These are phyloP conservation scores for Apiotrichum porosum DNA, from an alignment of 1,284 basidiomycete genomes.

Conservation along the genomic window DNA sequence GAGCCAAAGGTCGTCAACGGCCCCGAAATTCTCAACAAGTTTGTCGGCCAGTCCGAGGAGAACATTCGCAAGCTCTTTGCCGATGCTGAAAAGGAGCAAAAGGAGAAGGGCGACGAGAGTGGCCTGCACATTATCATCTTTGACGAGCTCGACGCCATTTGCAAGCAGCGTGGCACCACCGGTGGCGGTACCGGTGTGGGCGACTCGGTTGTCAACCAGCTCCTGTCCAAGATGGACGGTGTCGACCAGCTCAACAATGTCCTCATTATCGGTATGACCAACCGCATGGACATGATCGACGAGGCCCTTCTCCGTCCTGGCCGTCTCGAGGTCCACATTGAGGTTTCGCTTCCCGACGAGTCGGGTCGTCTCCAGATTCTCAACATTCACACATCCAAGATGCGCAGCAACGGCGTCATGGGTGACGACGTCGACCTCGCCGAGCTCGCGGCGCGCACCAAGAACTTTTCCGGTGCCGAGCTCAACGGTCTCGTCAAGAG, in stretches of 20 bases:
- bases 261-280: conserved; percentile 99
- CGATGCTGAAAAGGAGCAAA: conserved; percentile 99
- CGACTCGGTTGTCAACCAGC: conserved; percentile 97
- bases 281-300: conserved; percentile 98
- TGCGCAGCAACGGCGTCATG: conserved; percentile 89
- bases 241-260: conserved; percentile 99
- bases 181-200: conserved; percentile 94
- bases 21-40: conserved; percentile 92
- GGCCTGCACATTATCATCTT: conserved; percentile 98
- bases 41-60: conserved; percentile 96
- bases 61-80: conserved; percentile 96
- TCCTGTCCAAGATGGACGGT: conserved; percentile 99
- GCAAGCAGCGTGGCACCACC: conserved; percentile 89
- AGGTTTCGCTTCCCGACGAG: conserved; percentile 95
- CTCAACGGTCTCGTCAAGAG: conserved; percentile 95
- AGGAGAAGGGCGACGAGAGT: conserved; percentile 96
- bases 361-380: conserved; percentile 89
- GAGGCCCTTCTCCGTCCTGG: conserved; percentile 95
- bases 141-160: conserved; percentile 97
- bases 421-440: conserved; percentile 76
- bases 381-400: conserved; percentile 91
- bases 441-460: conserved; percentile 80
- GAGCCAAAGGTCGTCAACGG: conserved; percentile 99
- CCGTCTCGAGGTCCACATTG: conserved; percentile 99
- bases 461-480: conserved; percentile 98